Conservation (phyloP, 1,284 basidiomycete species). For the Schizophyllum commune region DNA sequence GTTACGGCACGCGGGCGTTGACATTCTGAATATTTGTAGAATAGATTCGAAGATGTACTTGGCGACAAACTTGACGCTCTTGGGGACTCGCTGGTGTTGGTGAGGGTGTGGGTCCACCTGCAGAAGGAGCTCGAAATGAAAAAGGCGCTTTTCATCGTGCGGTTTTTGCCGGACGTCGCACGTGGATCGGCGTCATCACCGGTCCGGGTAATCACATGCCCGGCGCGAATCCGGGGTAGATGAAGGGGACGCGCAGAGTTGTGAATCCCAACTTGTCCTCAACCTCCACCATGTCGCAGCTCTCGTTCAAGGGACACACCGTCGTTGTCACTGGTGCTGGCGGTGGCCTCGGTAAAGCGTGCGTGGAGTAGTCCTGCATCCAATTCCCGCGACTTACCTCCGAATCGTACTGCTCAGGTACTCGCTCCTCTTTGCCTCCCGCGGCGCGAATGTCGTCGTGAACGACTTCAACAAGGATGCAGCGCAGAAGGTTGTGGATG, state of each 20-base stretch:
- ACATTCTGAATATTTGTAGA: too few species aligned
- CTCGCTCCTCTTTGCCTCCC: conserved; percentile 82
- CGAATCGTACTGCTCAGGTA: conserved; percentile 48
- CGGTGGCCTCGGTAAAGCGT: conserved; percentile 90
- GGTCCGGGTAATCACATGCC: background rate
- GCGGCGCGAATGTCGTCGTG: conserved; percentile 92
- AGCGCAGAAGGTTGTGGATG: conserved; percentile 89
- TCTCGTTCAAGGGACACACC: conserved; percentile 88
- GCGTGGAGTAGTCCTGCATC: conserved; percentile 24
- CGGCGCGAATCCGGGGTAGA: background rate
- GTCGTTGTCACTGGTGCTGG: conserved; percentile 95
- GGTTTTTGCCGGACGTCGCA: too few species aligned
- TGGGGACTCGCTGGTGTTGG: too few species aligned
- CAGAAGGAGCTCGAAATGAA: too few species aligned
- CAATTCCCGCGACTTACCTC: background rate
- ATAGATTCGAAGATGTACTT: too few species aligned
- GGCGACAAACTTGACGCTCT: too few species aligned
- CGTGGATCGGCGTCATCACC: background rate
- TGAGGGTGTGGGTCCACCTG: too few species aligned
- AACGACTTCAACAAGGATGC: conserved; percentile 90
- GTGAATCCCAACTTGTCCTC: background rate
- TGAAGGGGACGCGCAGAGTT: background rate
- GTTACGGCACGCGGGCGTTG: too few species aligned
- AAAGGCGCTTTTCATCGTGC: too few species aligned
- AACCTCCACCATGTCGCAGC: conserved; percentile 32